Evolutionary conservation across 768 basidiomycete genomes (phyloP), one percentile per base, ranked within the genome.

Genomic region (Leccinum pellstonianum): DNA sequence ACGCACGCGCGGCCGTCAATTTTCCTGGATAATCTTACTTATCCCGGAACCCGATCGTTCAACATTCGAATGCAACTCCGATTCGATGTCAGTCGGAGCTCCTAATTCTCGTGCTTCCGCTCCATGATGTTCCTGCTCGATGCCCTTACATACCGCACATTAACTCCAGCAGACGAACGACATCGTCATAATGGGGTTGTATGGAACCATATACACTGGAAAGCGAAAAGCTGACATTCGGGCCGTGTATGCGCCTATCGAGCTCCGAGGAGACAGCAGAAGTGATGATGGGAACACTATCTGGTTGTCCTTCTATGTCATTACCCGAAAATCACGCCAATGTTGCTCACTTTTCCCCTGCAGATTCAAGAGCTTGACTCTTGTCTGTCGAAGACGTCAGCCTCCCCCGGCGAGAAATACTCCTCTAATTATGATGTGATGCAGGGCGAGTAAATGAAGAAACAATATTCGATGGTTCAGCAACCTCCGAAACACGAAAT

Each of bases 221-320:
- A 38, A 23, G 38, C 27, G 54, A 25, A 25, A 8, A 8, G 23
- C 57, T 31, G 14, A 67, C 62, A 57, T 59, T 61, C 1, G 35
- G 35, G 15, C 67, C 66, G 29, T 29, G 55, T 14, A 66, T 66
- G 4, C 62, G 59, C 19, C 5, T 47, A 50, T 12, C 47, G 8
- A 64, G 43, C 35, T 67, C 66, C 33, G 64, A 58, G 37, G 67
- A 66, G 14, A 67, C 43, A 15, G 66, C 66, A 17, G 57, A 67
- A 1, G 59, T 51, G 25, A 64, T 54, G n/a, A 64, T 54, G n/a
- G 62, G 66, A 12, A 67, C 46, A 8, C 62, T 50, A 4, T 52
- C 56, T 6, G 53, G 38, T 55, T 64, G 66, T 3, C 65, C 65
- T 66, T 9, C 17, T 8, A 49, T 14, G 19, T 14, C 33, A 33